These are phyloP conservation scores for Barbatosphaeria neglecta DNA, from an alignment of 495 filamentous ascomycete species.

Conservation along the genomic window DNA sequence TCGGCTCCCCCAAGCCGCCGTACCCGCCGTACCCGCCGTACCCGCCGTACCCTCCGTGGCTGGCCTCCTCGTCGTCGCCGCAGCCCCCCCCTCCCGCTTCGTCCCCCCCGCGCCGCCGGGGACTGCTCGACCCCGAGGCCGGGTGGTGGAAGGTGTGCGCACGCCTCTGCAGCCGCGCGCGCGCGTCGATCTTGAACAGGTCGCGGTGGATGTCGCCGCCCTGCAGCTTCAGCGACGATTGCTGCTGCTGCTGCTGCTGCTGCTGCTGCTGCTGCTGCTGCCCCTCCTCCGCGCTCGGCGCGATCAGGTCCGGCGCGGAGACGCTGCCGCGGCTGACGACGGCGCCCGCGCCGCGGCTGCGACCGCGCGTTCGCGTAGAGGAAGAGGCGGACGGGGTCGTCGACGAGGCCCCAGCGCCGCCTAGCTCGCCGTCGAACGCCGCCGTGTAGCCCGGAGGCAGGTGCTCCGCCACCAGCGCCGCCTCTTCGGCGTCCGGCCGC, in stretches of 20 bases:
- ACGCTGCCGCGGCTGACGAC: slow-evolving; percentile 20
- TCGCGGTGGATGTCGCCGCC: slow-evolving; percentile 60
- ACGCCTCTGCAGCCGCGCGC: slow-evolving; percentile 35
- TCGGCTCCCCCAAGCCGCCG: slow-evolving; percentile 7
- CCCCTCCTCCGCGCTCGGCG: background rate
- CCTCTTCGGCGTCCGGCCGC: no score
- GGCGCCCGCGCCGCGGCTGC: background rate
- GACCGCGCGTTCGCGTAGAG: no score
- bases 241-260: slow-evolving; percentile 12
- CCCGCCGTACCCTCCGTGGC: no score
- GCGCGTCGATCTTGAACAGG: slow-evolving; percentile 51
- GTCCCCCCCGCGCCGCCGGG: background rate
- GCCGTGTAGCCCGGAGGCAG: slow-evolving; percentile 34
- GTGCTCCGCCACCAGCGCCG: slow-evolving; percentile 30
- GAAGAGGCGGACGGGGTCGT: background rate
- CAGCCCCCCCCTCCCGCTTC: slow-evolving; percentile 5
- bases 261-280: no score
- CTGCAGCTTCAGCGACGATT: slow-evolving; percentile 51
- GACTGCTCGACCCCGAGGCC: no score
- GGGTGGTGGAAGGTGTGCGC: slow-evolving; percentile 47
- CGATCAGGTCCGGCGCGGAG: slow-evolving; percentile 10
- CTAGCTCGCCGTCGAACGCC: slow-evolving; percentile 18
- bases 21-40: background rate
- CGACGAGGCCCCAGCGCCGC: slow-evolving; percentile 9
- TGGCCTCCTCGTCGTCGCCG: slow-evolving; percentile 10